A percentile compares a stretch with the other conserved stretches of the same genome.
These are phyloP conservation scores for Trichosporon sp. DNA, from an alignment of 1,284 basidiomycete species.

Conservation along the genomic window DNA sequence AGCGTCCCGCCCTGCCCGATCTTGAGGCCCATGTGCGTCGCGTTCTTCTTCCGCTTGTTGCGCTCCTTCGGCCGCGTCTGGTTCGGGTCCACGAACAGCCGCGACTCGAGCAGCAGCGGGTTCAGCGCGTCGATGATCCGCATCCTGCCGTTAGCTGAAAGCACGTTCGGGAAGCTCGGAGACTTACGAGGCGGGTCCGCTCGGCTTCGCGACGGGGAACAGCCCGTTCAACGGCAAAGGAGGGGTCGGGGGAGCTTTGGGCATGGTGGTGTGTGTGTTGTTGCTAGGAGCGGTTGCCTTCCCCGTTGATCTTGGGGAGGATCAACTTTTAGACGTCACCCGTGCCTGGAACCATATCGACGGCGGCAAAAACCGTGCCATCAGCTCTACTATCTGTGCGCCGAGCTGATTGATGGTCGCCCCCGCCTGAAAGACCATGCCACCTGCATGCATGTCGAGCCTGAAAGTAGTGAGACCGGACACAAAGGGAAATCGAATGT, in stretches of 20 bases:
- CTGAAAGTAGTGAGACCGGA: not conserved
- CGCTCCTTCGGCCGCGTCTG: conserved; percentile 18
- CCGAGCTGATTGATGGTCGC: not conserved
- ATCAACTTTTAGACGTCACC: conserved; percentile 1
- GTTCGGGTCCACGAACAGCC: conserved; percentile 63
- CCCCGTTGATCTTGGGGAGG: not conserved
- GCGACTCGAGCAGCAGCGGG: conserved; percentile 68
- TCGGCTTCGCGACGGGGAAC: conserved; percentile 50
- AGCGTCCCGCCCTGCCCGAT: conserved; percentile 61
- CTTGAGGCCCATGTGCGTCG: conserved; percentile 43
- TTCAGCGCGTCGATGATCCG: conserved; percentile 81
- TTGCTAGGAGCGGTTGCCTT: not conserved
- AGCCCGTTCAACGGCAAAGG: conserved; percentile 48
- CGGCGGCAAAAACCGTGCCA: not conserved
- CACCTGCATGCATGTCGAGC: not conserved
- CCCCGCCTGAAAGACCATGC: no score
- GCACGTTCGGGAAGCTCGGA: not conserved
- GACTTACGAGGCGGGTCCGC: conserved; percentile 47
- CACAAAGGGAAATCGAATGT: no score
- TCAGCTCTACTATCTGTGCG: not conserved
- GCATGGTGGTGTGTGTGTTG: conserved; percentile 30
- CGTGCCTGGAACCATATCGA: not conserved
- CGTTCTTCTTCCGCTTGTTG: conserved; percentile 40
- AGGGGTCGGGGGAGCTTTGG: conserved; percentile 39
- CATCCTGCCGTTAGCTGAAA: conserved; percentile 62